Percentiles rank a stretch among this genome's conserved stretches.
Evolutionary conservation across 352 stramenopile species (phyloP).

Genomic region (Globisporangium camurandrum): DNA sequence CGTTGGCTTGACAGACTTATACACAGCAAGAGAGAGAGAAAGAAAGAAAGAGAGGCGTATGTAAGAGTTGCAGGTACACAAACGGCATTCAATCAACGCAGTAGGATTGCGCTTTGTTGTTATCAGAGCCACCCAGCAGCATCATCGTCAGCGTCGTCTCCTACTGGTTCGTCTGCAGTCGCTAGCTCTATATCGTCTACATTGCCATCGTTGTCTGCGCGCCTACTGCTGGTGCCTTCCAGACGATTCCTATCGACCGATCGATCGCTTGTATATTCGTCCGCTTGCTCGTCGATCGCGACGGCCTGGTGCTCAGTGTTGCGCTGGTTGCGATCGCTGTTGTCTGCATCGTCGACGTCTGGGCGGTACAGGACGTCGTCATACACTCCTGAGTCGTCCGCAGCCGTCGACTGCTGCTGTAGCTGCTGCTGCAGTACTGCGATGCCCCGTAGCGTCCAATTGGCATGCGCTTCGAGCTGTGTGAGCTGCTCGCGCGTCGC

Average conservation of each 20-base stretch:
- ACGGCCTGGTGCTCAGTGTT: too few species aligned
- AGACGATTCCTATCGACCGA: too few species aligned
- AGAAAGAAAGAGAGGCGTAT: too few species aligned
- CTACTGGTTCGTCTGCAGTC: too few species aligned
- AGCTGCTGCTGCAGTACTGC: constrained; percentile 3
- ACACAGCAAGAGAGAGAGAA: not conserved
- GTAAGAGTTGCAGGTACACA: too few species aligned
- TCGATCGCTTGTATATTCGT: not conserved
- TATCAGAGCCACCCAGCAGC: too few species aligned
- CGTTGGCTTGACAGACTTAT: not conserved
- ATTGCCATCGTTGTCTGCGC: too few species aligned
- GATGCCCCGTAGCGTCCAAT: constrained; percentile 1
- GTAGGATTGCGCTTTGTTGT: too few species aligned
- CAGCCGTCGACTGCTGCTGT: not conserved
- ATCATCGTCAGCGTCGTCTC: too few species aligned
- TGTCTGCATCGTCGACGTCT: not conserved
- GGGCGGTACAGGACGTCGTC: not conserved
- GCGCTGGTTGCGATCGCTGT: not conserved
- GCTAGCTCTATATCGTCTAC: too few species aligned
- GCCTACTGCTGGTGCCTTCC: too few species aligned
- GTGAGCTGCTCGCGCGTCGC: constrained; percentile 13
- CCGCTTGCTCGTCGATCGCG: not conserved
- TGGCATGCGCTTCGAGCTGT: constrained; percentile 7
- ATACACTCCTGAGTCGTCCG: not conserved
- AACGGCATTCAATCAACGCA: too few species aligned